Base-by-base conservation (phyloP, 192 early-diverging fungal species). In the Dissophora ornata region DNA sequence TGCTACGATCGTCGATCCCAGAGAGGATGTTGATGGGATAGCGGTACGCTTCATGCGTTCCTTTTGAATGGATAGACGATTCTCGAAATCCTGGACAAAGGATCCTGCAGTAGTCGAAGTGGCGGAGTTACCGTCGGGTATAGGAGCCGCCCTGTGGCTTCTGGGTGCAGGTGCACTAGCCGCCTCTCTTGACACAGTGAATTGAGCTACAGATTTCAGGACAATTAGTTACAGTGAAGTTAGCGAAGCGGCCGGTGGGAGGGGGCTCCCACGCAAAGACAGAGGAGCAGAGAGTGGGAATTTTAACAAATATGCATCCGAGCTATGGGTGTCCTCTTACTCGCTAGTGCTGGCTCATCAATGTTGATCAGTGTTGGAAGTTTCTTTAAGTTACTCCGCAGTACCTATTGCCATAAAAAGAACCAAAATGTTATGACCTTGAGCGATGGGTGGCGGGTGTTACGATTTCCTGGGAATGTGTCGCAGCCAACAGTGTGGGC, bases 351-450 rank as follows among this genome's bases (percentile, higher is more conserved):
- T 9, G 62, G 55, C 49, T 82, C 83, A 47, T 88, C 87, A 52
- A 86, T 74, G 64, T 83, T 84, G 6, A 84, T 69, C 3, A 88
- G 56, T 32, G 80, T 78, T 18, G 87, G 87, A 1, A 83, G 45
- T 49, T 74, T 67, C 36, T 71, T 83, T 5, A 70, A 56, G 30
- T 82, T 69, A 10, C 79, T 81, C 58, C 80, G 66, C 38, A 73
- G 69, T 22, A 71, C 67, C 85, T 87, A 67, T 21, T 25, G 50
- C 34, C 44, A 45, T 45, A 42, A n/a, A 32, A 53, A 32, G 38
- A 53, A 19, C n/a, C n/a, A n/a, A n/a, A n/a, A n/a, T n/a, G n/a
- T n/a, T n/a, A n/a, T n/a, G n/a, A n/a, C n/a, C n/a, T n/a, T n/a
- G n/a, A n/a, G n/a, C n/a, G n/a, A n/a, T n/a, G n/a, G n/a, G n/a